A percentile compares a stretch with the other conserved stretches of the same genome.
These are phyloP conservation scores for Mycena pura DNA, from an alignment of 768 basidiomycete genomes.

Conservation along the genomic window DNA sequence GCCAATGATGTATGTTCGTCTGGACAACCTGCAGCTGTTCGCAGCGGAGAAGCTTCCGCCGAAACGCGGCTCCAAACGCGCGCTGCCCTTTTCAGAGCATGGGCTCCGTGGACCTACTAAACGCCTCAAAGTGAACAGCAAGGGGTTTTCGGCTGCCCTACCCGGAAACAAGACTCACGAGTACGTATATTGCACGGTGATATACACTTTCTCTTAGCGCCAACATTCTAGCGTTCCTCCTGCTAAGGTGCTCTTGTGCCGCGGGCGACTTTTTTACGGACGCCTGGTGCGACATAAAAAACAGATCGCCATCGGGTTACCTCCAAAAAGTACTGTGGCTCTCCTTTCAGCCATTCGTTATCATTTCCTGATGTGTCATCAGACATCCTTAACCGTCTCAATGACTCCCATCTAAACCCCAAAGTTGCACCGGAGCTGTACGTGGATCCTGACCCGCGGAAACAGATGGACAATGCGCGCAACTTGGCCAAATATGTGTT, in stretches of 20 bases:
- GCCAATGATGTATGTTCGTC: constrained; percentile 55
- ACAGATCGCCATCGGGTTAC: constrained; percentile 67
- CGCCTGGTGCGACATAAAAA: constrained; percentile 59
- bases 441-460: constrained; percentile 52
- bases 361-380: not conserved
- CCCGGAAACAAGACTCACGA: constrained; percentile 4
- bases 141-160: not conserved
- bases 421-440: constrained; percentile 35
- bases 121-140: constrained; percentile 36
- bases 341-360: not conserved
- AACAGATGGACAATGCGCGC: constrained; percentile 58
- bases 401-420: constrained; percentile 45
- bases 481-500: constrained; percentile 87
- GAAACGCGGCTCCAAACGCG: constrained; percentile 16
- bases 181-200: constrained; percentile 8
- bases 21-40: constrained; percentile 33
- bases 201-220: not conserved
- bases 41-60: constrained; percentile 11
- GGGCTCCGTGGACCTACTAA: constrained; percentile 31
- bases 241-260: constrained; percentile 52
- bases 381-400: constrained; percentile 70
- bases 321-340: constrained; percentile 62
- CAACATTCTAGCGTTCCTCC: not conserved
- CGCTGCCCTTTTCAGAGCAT: constrained; percentile 11
- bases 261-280: constrained; percentile 72